phyloP scores from a whole-genome alignment of 441 rosid species.

The Populus hybrid region DNA sequence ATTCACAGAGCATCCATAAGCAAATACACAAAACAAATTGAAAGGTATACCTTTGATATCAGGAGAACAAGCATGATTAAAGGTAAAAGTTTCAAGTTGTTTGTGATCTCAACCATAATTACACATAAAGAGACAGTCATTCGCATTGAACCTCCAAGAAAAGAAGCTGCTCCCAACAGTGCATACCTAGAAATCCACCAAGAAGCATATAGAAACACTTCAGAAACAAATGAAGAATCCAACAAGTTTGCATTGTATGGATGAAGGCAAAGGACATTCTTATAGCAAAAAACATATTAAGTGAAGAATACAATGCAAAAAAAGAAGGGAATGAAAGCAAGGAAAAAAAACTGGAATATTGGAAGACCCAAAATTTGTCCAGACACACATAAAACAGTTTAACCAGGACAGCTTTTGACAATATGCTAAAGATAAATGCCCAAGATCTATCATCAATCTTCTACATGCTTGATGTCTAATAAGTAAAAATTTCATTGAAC shows the following conservation, averaged over 20 bases:
- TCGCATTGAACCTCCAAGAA: slow-evolving; percentile 99
- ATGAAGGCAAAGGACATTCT: neutral
- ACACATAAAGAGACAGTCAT: slow-evolving; percentile 98
- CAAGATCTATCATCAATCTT: neutral
- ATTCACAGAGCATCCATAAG: slow-evolving; percentile 17
- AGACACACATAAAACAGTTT: neutral
- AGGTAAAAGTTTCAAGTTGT: slow-evolving; percentile 89
- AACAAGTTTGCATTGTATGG: neutral
- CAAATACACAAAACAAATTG: slow-evolving; percentile 6
- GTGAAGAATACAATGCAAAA: neutral
- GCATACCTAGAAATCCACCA: slow-evolving; percentile 66
- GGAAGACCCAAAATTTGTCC: neutral
- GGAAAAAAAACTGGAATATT: neutral
- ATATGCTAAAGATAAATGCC: neutral
- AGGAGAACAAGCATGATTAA: slow-evolving; percentile 99
- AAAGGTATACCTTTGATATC: slow-evolving; percentile 76
- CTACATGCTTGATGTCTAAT: neutral
- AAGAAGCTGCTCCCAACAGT: slow-evolving; percentile 96
- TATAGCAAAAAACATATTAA: neutral
- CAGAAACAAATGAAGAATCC: slow-evolving; percentile 8
- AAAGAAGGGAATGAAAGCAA: neutral
- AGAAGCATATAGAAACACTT: slow-evolving; percentile 18
- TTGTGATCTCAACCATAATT: slow-evolving; percentile 97
- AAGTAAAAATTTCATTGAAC: slow-evolving; percentile 1
- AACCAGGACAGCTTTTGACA: neutral